phyloP scores from a whole-genome alignment of 192 early-diverging fungal species.

The Backusella liffmaniae region DNA sequence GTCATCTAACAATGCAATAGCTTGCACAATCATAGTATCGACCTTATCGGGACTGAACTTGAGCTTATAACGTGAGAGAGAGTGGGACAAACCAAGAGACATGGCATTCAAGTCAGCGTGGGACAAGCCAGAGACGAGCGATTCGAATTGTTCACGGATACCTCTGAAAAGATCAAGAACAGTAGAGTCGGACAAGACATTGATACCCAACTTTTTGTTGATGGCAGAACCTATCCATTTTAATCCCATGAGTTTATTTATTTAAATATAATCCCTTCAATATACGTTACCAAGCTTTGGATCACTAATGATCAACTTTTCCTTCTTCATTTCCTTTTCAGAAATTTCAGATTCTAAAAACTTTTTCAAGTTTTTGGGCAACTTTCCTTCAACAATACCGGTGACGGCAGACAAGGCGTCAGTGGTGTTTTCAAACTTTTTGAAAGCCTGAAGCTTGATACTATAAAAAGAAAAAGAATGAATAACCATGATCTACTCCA shows the following conservation, averaged over 20 bases:
- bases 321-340: conserved; percentile 89
- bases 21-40: conserved; percentile 99
- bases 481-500: neutral
- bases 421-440: conserved; percentile 98
- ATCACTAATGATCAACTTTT: conserved; percentile 89
- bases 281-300: conserved; percentile 78
- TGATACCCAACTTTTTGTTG: conserved; percentile 84
- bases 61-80: conserved; percentile 98
- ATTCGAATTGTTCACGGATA: conserved; percentile 91
- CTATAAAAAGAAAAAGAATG: conserved; percentile 28
- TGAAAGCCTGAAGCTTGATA: conserved; percentile 93
- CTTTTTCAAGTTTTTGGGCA: conserved; percentile 91
- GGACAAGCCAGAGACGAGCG: conserved; percentile 84
- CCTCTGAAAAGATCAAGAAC: conserved; percentile 73
- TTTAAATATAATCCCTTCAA: no score
- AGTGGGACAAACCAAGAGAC: conserved; percentile 98
- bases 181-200: conserved; percentile 78
- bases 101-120: conserved; percentile 91
- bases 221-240: conserved; percentile 57
- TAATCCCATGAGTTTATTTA: no score
- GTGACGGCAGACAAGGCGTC: conserved; percentile 95
- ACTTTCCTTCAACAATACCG: conserved; percentile 93
- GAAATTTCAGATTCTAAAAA: conserved; percentile 85
- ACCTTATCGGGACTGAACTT: conserved; percentile 99
- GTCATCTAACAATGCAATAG: conserved; percentile 95